These are phyloP conservation scores for Fusarium succisae DNA, from an alignment of 2,329 filamentous ascomycete species.

Conservation along the genomic window DNA sequence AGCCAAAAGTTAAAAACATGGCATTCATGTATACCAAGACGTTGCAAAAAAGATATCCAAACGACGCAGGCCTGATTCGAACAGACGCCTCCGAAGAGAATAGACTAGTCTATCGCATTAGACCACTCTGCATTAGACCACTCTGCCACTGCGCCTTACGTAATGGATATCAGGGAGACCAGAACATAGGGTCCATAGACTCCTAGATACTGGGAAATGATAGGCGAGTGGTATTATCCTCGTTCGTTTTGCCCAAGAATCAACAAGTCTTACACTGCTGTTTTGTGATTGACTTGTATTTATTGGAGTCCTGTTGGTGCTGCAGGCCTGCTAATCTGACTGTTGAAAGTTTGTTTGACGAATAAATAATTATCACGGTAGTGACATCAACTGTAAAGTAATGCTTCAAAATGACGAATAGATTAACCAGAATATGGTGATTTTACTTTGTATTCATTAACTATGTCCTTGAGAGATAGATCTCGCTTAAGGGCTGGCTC, in stretches of 20 bases:
- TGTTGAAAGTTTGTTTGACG: fast-evolving
- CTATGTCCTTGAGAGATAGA: background rate
- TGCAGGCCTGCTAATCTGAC: fast-evolving
- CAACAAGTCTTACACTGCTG: fast-evolving
- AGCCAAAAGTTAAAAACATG: background rate
- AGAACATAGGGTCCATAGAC: too few relatives aligned
- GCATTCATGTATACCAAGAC: fast-evolving
- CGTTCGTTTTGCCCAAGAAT: too few relatives aligned
- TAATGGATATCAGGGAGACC: background rate
- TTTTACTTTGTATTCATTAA: fast-evolving
- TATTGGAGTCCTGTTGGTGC: fast-evolving
- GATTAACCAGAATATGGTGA: fast-evolving
- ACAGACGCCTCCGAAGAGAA: background rate
- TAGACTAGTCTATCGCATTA: constrained; percentile 4
- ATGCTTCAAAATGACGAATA: fast-evolving
- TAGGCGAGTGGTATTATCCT: too few relatives aligned
- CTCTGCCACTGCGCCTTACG: constrained; percentile 3
- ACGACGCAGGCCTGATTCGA: constrained; percentile 1
- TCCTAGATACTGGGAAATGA: fast-evolving
- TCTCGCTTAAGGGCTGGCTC: background rate
- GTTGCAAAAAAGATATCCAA: background rate
- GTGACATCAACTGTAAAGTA: background rate
- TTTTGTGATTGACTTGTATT: fast-evolving
- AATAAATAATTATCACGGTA: fast-evolving
- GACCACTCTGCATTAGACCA: constrained; percentile 8